Conservation (phyloP, 305 asterid species). For the Ajuga reptans region DNA sequence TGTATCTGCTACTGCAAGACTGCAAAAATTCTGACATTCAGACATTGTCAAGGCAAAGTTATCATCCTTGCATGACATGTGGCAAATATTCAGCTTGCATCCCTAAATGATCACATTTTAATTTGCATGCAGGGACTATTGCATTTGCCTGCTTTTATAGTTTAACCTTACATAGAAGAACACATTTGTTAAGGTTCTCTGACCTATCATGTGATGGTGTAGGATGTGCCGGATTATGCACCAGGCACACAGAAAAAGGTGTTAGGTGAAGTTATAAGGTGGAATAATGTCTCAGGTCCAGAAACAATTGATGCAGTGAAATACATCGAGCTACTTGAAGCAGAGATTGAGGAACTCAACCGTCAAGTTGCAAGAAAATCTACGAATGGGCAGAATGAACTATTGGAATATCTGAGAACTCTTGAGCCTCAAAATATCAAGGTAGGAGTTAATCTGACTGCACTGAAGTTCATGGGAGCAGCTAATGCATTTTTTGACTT, state of each 20-base stretch:
- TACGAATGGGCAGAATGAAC: constrained; percentile 59
- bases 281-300: constrained; percentile 84
- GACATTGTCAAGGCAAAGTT: neutral
- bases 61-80: neutral
- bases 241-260: constrained; percentile 93
- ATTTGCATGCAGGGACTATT: neutral
- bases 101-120: neutral
- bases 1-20: neutral
- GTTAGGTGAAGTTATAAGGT: constrained; percentile 87
- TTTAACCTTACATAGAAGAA: constrained; percentile 6
- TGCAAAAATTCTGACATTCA: neutral
- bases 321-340: constrained; percentile 91
- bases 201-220: constrained; percentile 25
- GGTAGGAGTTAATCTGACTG: constrained; percentile 40
- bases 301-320: constrained; percentile 83
- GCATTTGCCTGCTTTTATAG: neutral
- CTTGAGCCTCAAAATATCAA: constrained; percentile 95
- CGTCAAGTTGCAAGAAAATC: constrained; percentile 72
- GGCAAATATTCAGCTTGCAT: neutral
- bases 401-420: constrained; percentile 76
- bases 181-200: constrained; percentile 12
- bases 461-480: constrained; percentile 1
- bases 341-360: constrained; percentile 90
- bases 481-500: constrained; percentile 20
- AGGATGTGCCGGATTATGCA: constrained; percentile 84